Percentiles rank a stretch among this genome's conserved stretches.
Evolutionary conservation across 2,329 filamentous ascomycete species (phyloP).

Genomic region (Epichloe gansuensis): DNA sequence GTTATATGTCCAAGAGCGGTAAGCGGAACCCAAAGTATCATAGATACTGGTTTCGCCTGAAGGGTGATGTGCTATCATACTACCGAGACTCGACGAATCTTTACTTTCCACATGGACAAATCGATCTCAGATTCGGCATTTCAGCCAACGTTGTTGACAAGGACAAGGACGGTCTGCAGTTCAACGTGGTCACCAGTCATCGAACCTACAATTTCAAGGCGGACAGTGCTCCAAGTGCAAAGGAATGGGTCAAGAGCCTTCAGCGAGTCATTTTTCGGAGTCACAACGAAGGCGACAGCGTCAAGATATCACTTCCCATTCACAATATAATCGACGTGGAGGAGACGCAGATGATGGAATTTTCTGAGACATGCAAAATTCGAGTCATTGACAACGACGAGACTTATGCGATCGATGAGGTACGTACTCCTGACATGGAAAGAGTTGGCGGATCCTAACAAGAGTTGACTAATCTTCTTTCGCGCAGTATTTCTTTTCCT

Average conservation of each 20-base stretch:
- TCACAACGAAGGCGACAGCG: constrained; percentile 91
- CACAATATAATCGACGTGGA: constrained; percentile 86
- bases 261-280: constrained; percentile 92
- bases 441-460: background rate
- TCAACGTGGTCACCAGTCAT: constrained; percentile 70
- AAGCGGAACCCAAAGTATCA: constrained; percentile 78
- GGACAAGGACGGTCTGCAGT: constrained; percentile 63
- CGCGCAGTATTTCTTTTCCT: constrained; percentile 85
- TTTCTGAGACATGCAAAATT: constrained; percentile 88
- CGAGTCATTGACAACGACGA: constrained; percentile 88
- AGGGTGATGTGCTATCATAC: constrained; percentile 85
- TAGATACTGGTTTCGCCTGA: constrained; percentile 86
- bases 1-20: constrained; percentile 78
- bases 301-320: constrained; percentile 88
- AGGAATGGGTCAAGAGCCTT: constrained; percentile 90
- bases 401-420: constrained; percentile 89
- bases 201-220: constrained; percentile 79
- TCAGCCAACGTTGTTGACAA: constrained; percentile 69
- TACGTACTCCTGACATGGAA: constrained; percentile 20
- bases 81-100: constrained; percentile 71
- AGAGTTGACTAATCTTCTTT: constrained; percentile 1
- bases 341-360: constrained; percentile 78
- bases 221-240: constrained; percentile 75
- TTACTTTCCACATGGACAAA: constrained; percentile 84
- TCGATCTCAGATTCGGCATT: constrained; percentile 84